Conservation (phyloP, 257 asterid genomes). For the Fraxinus pennsylvanica region DNA sequence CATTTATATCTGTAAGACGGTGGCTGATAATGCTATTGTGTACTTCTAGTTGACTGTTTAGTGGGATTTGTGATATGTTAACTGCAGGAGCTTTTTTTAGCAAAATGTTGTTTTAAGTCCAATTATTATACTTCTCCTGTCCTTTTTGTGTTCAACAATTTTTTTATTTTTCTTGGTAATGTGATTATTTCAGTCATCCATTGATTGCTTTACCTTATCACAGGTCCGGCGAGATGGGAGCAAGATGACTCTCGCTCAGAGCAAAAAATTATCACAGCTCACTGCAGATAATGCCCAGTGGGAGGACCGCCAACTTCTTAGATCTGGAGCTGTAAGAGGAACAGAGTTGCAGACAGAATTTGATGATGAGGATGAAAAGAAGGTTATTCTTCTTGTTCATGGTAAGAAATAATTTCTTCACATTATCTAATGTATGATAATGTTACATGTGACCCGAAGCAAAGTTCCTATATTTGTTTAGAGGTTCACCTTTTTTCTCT, state of each 20-base stretch:
- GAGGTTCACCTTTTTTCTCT: conserved; percentile 29
- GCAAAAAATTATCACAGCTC: conserved; percentile 88
- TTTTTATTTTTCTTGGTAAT: neutral
- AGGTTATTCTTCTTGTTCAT: conserved; percentile 94
- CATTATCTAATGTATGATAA: conserved; percentile 14
- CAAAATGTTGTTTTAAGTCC: neutral
- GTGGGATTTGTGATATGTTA: neutral
- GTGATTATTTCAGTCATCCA: conserved; percentile 2
- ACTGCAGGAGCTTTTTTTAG: neutral
- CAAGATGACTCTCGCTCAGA: conserved; percentile 93
- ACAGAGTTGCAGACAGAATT: conserved; percentile 95
- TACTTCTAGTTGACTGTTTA: neutral
- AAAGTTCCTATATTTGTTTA: conserved; percentile 8
- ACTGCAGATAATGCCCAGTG: conserved; percentile 99
- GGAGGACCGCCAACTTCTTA: conserved; percentile 96
- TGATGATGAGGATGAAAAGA: conserved; percentile 93
- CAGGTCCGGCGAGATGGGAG: conserved; percentile 94
- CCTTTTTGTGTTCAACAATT: neutral
- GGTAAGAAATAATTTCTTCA: conserved; percentile 45
- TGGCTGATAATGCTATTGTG: neutral
- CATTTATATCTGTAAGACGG: neutral
- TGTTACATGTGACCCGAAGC: conserved; percentile 23
- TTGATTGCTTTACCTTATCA: conserved; percentile 4
- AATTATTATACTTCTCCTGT: neutral
- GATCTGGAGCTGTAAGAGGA: conserved; percentile 97